phyloP scores from a whole-genome alignment of 805 yeast genomes.

The Pichia californica region DNA sequence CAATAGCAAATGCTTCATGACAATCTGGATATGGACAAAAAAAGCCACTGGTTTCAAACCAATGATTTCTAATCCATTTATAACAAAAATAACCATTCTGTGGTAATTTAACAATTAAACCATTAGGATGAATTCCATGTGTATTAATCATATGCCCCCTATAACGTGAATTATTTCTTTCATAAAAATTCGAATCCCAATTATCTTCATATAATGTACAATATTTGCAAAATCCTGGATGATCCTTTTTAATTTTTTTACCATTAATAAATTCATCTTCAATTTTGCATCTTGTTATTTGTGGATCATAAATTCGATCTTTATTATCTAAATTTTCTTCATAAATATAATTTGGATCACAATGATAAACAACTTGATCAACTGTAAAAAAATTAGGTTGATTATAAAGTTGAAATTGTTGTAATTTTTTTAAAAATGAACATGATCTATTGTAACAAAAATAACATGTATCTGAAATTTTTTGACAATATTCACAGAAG shows the following conservation, averaged over 20 bases:
- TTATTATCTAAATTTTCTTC: conserved; percentile 7
- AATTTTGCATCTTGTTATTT: conserved; percentile 7
- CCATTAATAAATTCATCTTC: conserved; percentile 3
- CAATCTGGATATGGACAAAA: conserved; percentile 10
- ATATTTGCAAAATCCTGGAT: conserved; percentile 10
- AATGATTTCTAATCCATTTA: conserved; percentile 12
- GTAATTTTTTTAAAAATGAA: conserved; percentile 3
- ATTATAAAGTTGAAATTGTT: conserved; percentile 5
- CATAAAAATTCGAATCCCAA: conserved; percentile 12
- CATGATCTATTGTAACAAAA: conserved; percentile 5
- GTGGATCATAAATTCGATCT: conserved; percentile 6
- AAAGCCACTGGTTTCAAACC: conserved; percentile 8
- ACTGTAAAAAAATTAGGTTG: conserved; percentile 1
- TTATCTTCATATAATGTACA: not conserved
- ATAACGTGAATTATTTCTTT: conserved; percentile 14
- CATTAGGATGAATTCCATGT: conserved; percentile 15
- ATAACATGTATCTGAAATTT: conserved; percentile 5
- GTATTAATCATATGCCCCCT: conserved; percentile 16
- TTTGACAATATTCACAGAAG: conserved; percentile 6
- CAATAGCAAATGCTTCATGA: conserved; percentile 5
- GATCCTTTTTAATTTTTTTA: conserved; percentile 7
- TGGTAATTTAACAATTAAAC: conserved; percentile 5
- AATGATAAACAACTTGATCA: conserved; percentile 2
- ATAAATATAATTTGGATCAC: conserved; percentile 3
- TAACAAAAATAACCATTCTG: conserved; percentile 2